Percentiles rank a stretch among this genome's conserved stretches.
phyloP scores from a whole-genome alignment of 331 rosid species.

The Cydonia oblonga region DNA sequence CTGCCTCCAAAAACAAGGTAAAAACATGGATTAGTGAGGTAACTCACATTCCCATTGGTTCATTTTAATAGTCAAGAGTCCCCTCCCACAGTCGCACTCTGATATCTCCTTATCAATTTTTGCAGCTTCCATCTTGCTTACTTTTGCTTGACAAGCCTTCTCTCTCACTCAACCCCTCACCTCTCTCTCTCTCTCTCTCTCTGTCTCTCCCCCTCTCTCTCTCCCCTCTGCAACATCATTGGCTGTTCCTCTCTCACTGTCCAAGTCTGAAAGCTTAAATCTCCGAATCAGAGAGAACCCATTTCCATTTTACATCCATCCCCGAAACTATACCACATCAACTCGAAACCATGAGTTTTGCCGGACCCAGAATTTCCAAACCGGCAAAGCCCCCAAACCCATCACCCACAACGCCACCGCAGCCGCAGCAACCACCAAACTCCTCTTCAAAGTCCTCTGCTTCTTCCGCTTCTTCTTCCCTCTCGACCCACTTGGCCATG shows the following conservation, averaged over 20 bases:
- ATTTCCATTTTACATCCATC: neutral
- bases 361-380: conserved; percentile 33
- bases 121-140: neutral
- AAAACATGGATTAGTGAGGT: neutral
- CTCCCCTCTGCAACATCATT: neutral
- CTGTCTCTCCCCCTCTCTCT: neutral
- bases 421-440: neutral
- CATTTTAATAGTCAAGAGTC: too few relatives aligned
- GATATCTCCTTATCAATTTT: neutral
- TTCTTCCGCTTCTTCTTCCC: conserved; percentile 18
- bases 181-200: conserved; percentile 1
- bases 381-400: conserved; percentile 49
- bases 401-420: conserved; percentile 16
- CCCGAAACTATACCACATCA: neutral
- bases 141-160: conserved; percentile 3
- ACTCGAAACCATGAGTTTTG: conserved; percentile 25
- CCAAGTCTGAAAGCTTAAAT: neutral
- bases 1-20: too few relatives aligned
- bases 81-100: neutral
- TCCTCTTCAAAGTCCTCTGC: conserved; percentile 33
- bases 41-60: neutral
- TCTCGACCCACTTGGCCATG: conserved; percentile 75
- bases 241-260: neutral
- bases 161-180: conserved; percentile 13
- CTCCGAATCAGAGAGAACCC: neutral